Evolutionary conservation across 1,284 basidiomycete species (phyloP).

Genomic region (Ceratorhiza oryzae-sativae): DNA sequence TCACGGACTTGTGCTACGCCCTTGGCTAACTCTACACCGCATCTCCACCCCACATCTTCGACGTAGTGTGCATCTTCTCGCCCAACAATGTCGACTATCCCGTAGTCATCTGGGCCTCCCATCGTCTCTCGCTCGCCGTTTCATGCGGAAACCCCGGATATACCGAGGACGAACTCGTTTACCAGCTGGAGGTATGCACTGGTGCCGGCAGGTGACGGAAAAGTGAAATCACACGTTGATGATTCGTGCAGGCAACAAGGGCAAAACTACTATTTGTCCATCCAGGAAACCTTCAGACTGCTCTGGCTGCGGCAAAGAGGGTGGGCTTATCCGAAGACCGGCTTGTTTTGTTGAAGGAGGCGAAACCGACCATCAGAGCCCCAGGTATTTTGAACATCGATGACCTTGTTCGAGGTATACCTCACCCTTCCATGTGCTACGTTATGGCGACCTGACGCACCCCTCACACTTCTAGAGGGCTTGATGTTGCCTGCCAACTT

Average conservation of each 20-base stretch:
- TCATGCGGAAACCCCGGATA: slow-evolving; percentile 71
- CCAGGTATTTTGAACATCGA: slow-evolving; percentile 55
- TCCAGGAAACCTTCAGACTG: slow-evolving; percentile 59
- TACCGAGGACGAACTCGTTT: slow-evolving; percentile 63
- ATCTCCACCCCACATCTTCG: not conserved
- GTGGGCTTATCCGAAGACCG: slow-evolving; percentile 62
- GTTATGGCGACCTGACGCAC: too few species aligned
- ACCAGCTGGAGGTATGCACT: slow-evolving; percentile 21
- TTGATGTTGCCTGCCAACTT: slow-evolving; percentile 56
- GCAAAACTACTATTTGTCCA: slow-evolving; percentile 67
- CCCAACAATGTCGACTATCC: slow-evolving; percentile 65
- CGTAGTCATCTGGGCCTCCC: slow-evolving; percentile 74
- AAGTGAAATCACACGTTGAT: slow-evolving; percentile 52
- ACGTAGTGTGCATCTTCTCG: slow-evolving; percentile 37
- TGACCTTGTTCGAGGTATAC: slow-evolving; percentile 51
- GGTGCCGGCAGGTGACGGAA: not conserved
- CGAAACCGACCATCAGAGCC: slow-evolving; percentile 40
- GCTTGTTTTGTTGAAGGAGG: slow-evolving; percentile 61
- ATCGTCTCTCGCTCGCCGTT: slow-evolving; percentile 56
- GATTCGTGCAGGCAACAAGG: slow-evolving; percentile 57
- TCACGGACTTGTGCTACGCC: not conserved
- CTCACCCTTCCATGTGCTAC: not conserved
- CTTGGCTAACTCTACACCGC: not conserved
- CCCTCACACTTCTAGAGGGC: slow-evolving; percentile 56
- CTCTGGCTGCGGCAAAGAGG: slow-evolving; percentile 60